These are phyloP conservation scores for Tricholoma terreum DNA, from an alignment of 768 basidiomycete species.

Conservation along the genomic window DNA sequence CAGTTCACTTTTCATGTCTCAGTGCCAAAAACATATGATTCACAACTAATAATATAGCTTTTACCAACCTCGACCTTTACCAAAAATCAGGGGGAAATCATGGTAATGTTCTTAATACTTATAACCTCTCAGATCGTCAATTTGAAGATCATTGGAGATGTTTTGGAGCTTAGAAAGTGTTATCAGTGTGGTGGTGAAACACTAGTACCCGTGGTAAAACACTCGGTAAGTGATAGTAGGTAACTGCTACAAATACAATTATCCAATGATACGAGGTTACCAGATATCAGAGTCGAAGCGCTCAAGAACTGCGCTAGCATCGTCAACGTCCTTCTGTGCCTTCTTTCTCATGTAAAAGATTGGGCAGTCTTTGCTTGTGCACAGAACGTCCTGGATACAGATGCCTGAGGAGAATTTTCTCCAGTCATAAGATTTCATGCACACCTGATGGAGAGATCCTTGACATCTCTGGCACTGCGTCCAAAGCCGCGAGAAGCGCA, in stretches of 20 bases:
- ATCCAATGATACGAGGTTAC: conserved; percentile 32
- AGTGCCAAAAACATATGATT: too few species aligned
- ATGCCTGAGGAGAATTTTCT: background rate
- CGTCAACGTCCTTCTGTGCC: conserved; percentile 96
- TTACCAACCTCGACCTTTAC: too few species aligned
- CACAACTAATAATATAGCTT: too few species aligned
- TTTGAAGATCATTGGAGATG: too few species aligned
- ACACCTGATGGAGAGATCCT: conserved; percentile 91
- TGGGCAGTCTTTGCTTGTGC: conserved; percentile 95
- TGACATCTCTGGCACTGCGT: conserved; percentile 99
- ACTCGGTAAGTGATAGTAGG: too few species aligned
- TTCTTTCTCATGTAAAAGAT: conserved; percentile 99
- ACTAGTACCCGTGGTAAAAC: too few species aligned
- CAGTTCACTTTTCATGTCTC: too few species aligned
- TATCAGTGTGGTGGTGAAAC: too few species aligned
- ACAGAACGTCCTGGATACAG: conserved; percentile 78
- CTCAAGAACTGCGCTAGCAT: conserved; percentile 72
- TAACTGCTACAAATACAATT: background rate
- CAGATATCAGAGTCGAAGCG: conserved; percentile 79
- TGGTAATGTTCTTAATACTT: too few species aligned
- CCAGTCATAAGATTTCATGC: conserved; percentile 5
- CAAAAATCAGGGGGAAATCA: too few species aligned
- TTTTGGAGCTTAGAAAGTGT: too few species aligned
- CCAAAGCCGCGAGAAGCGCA: conserved; percentile 93
- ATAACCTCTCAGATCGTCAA: too few species aligned